Base-by-base conservation (phyloP, 2,329 filamentous ascomycete genomes). In the Arachnopeziza araneosa region DNA sequence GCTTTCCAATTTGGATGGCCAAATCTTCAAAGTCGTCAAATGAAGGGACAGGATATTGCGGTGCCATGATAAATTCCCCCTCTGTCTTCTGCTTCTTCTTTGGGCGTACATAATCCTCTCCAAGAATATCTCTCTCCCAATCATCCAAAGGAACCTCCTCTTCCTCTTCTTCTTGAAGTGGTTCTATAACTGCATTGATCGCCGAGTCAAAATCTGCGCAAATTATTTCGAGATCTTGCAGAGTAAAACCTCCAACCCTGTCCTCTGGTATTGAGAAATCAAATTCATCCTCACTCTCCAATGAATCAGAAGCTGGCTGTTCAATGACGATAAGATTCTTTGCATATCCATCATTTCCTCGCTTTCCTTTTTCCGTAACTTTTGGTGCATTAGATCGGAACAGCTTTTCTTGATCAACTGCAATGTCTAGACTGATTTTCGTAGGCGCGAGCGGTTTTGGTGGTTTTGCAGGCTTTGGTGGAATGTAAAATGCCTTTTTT, bases 351-450 rank as follows among this genome's bases (percentile, higher is more conserved):
- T 83, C 78, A 53, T 83, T 77, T 24, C 86, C 74, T 24, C 82
- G 82, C 61, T 85, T 80, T 53, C 84, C 82, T 52, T 85, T 82
- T 52, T 70, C 69, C 7, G 74, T 70, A 3, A 78, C 77, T 0
- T 82, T 79, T 24, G 85, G 81, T 0, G 86, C 86, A 0, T 85
- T 81, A n/a, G 93, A 84, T 59, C 87, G 86, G 72, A 98, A 99
- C 24, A 83, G 80, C 67, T 92, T 91, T 73, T 96, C 91, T 66
- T 96, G 90, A 68, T 98, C 95, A 53, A 84, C 82, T 2, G 90
- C 89, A 36, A 98, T 78, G 63, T 99, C 95, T 17, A 99, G 80
- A 63, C 86, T 92, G 59, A 96, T 81, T 74, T 99, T 99, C 22
- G 89, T 93, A 0, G 92, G 91, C 5, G 92, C 83, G 2, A 98